Evolutionary conservation across 345 rosid species (phyloP), one percentile per base, ranked within the genome.

Genomic region (Bruguiera parviflora): DNA sequence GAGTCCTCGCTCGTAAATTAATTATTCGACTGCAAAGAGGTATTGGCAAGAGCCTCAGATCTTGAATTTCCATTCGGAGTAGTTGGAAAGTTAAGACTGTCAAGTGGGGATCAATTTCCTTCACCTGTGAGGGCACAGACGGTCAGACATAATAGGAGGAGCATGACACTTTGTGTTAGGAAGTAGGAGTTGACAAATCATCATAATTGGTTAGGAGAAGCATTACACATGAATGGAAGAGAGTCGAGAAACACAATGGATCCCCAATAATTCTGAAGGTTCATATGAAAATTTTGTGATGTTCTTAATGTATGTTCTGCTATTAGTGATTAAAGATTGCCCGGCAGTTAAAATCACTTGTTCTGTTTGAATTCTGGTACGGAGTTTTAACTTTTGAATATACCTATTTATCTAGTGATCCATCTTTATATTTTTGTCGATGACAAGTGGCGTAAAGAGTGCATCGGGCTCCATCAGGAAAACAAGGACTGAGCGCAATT

Each of bases 401-500:
- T 9, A 27, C 6, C 10, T 22, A 27, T 63, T 43, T 11, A 27
- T 43, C 27, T 19, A 21, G 22, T 3, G 11, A 27, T 7, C 5
- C 32, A 5, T 39, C 11, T 33, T 8, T 66, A 6, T 31, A 52
- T 66, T 65, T 6, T 31, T 28, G 19, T 53, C 16, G 25, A 69
- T 21, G 46, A 68, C 68, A 61, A 51, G 33, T n/a, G 60, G 72
- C 55, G 15, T 21, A 37, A 24, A 79, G 67, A 39, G 35, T 53
- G 66, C 61, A 73, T 63, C 75, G 77, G 69, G 69, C 75, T 70
- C 78, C 79, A 79, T 79, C 4, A 60, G 47, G 28, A 63, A 29
- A 29, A 53, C 56, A 67, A 67, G 53, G 59, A 69, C 59, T 19
- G 57, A 19, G 63, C 70, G 65, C 33, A 35, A 65, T 62, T 77